Evolutionary conservation across 495 filamentous ascomycete species (phyloP), one percentile per base, ranked within the genome.

Genomic region (Penicillium simplicissimum): DNA sequence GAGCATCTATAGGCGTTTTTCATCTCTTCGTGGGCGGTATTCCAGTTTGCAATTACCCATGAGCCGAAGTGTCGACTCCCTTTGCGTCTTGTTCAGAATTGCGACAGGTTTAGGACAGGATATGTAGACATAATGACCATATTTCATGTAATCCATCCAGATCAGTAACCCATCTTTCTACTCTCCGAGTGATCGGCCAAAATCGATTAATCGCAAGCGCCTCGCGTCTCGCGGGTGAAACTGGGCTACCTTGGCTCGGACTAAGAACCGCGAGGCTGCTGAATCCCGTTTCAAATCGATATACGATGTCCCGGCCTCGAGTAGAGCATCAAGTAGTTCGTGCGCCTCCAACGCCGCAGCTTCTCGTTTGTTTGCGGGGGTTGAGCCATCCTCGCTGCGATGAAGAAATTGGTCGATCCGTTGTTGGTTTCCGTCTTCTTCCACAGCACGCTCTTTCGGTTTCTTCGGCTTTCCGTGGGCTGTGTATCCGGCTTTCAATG

Each of bases 171-270:
- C 40, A 58, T 8, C 31, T 58, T 57, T 23, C 25, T 79, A 89
- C 58, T 88, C 85, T 58, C 90, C 87, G 43, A 96, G 66, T 49
- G 89, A 87, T 58, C 88, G 84, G 10, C 90, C 91, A 79, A 96
- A 96, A 75, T 96, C 91, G 61, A 96, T 84, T 52, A 97, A 75
- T 45, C 89, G 85, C 62, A 97, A 66, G 68, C 82, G 85, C 55
- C 81, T 82, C 0, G 93, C 90, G 76, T 97, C 91, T 59, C 84
- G 86, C 2, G 93, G 91, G 74, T 96, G 90, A 61, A 95, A 95
- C 64, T 91, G 87, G 21, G 93, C 93, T 35, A 94, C 87, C 68
- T 90, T 94, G 23, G 89, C 89, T 62, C 90, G 81, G 21, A 97
- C 89, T 10, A 97, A 79, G 69, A 96, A 97, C 60, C 91, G 82